Base-by-base conservation (phyloP, 768 basidiomycete genomes). In the Mycena vulgaris region DNA sequence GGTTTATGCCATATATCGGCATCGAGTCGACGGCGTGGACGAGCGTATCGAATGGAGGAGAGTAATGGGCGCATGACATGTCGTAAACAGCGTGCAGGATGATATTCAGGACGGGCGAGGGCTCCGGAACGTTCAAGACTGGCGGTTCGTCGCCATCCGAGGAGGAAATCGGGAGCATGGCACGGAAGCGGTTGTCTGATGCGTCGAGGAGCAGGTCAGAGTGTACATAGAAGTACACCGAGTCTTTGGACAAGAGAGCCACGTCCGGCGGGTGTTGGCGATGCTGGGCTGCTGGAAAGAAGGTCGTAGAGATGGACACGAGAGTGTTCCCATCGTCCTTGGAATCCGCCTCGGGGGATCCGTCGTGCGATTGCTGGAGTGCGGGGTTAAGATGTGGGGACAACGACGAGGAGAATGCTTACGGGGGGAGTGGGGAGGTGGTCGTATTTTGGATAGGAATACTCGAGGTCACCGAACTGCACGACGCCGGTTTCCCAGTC, bases 211-310 rank as follows among this genome's bases (percentile, higher is more conserved):
- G 82, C 59, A 89, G 74, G 48, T 88, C 82, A 0, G 85, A 82
- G 78, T 95, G 93, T 8, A 91, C 91, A 75, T 95, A 95, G 85
- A 96, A 96, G 80, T 94, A 94, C 45, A 96, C 93, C 21, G 88
- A 86, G 75, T 96, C 95, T 31, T 89, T 85, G 3, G 93, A 90
- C 63, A 94, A 81, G 57, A 94, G 80, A 73, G 92, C 84, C 49
- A 89, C 73, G 77, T 95, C 92, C 1, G 92, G 89, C 1, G 85
- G 83, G n/a, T 85, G 77, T 0, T 87, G 74, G 39, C 88, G 83
- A 69, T 87, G 86, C 67, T 89, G 87, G 4, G 92, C 89, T 40
- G 88, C 89, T 3, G 94, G 93, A 75, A 88, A 91, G 81, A 95
- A 95, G 0, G 93, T 93, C 30, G 94, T 95, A 19, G 93, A 95